These are phyloP conservation scores for Amanita jacksonii DNA, from an alignment of 768 basidiomycete genomes.

Conservation along the genomic window DNA sequence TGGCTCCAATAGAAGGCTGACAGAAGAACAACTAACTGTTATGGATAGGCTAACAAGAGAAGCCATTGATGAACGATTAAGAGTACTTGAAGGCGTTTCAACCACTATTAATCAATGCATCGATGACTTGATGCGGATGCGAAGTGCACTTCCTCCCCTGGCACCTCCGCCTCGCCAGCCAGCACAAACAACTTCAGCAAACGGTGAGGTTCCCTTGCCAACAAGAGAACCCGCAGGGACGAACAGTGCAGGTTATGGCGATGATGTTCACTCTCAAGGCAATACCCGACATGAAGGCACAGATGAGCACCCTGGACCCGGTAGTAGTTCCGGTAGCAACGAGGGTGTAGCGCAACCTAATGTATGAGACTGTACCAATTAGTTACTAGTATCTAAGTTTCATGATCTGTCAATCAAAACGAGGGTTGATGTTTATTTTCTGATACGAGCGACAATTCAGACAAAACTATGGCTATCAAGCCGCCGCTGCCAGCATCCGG, in stretches of 20 bases:
- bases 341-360: too few species aligned
- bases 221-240: background rate
- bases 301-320: too few species aligned
- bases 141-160: conserved; percentile 49
- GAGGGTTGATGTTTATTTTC: too few species aligned
- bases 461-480: conserved; percentile 9
- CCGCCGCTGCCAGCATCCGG: conserved; percentile 36
- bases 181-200: too few species aligned
- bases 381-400: background rate
- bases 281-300: too few species aligned
- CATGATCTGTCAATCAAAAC: too few species aligned
- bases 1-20: conserved; percentile 30
- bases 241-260: too few species aligned
- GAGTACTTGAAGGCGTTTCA: conserved; percentile 72
- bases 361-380: background rate
- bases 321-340: too few species aligned
- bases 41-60: conserved; percentile 66
- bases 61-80: conserved; percentile 77
- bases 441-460: too few species aligned
- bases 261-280: too few species aligned
- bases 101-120: conserved; percentile 62
- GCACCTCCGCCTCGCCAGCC: too few species aligned
- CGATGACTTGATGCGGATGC: conserved; percentile 67
- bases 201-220: too few species aligned
- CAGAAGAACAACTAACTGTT: conserved; percentile 51